phyloP scores from a whole-genome alignment of 2,329 filamentous ascomycete species.

The Atkinsonella hypoxylon region DNA sequence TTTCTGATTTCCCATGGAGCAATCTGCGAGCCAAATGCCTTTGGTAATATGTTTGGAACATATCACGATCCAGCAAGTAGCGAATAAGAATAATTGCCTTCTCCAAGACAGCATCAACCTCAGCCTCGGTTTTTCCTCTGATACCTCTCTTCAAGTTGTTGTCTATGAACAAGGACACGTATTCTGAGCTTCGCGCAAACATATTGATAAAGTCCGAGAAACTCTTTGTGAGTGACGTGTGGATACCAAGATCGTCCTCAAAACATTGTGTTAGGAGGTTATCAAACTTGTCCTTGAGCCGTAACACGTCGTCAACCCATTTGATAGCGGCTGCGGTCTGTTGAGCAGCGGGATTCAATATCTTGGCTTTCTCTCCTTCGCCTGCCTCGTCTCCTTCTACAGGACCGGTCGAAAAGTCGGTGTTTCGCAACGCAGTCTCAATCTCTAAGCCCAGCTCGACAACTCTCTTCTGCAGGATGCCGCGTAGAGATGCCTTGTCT shows the following conservation, averaged over 20 bases:
- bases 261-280: slow-evolving; percentile 65
- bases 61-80: slow-evolving; percentile 82
- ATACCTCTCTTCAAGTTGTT: slow-evolving; percentile 91
- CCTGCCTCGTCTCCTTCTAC: slow-evolving; percentile 36
- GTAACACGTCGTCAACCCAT: slow-evolving; percentile 88
- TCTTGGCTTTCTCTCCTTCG: slow-evolving; percentile 24
- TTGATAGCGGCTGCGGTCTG: slow-evolving; percentile 80
- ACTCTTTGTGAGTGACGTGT: slow-evolving; percentile 73
- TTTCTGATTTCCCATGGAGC: slow-evolving; percentile 79
- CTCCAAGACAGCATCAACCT: slow-evolving; percentile 74
- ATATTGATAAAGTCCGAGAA: slow-evolving; percentile 89
- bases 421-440: slow-evolving; percentile 53
- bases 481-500: slow-evolving; percentile 58
- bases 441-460: slow-evolving; percentile 73
- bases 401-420: slow-evolving; percentile 35
- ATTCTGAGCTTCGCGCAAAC: slow-evolving; percentile 79
- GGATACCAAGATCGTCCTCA: slow-evolving; percentile 59
- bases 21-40: slow-evolving; percentile 85
- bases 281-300: slow-evolving; percentile 83
- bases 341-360: slow-evolving; percentile 47
- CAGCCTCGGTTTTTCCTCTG: slow-evolving; percentile 80
- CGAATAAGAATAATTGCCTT: slow-evolving; percentile 81
- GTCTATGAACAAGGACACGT: slow-evolving; percentile 91
- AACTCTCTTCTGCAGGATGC: slow-evolving; percentile 61
- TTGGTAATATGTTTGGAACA: slow-evolving; percentile 97